Evolutionary conservation across 2,329 filamentous ascomycete species (phyloP), one percentile per base, ranked within the genome.

Genomic region (Colletotrichum orbiculare): DNA sequence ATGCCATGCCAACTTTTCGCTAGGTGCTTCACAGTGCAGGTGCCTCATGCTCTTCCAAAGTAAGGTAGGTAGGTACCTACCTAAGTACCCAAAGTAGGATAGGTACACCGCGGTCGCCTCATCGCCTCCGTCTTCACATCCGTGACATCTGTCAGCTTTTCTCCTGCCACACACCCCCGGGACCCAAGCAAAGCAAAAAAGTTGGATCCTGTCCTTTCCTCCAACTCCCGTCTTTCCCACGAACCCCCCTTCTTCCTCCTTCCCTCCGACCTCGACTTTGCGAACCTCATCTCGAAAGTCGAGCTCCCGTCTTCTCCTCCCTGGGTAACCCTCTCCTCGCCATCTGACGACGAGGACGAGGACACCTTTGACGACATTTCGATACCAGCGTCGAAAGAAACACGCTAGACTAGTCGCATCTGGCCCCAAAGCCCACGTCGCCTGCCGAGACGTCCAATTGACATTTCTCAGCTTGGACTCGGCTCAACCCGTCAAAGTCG

Each of bases 91-190:
- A 25, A 25, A 2, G 25, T 25, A 25, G 4, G 25, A 25, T 25
- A 25, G 25, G 25, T 25, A 25, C 25, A 25, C 25, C 25, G 25
- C 4, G 25, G 25, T 25, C 25, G 25, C 25, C 25, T 25, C 46
- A 17, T 48, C 25, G 35, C 46, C 46, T 33, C 17, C 25, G 17
- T 48, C 46, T 46, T 49, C 46, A 12, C 57, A 55, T 61, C 43
- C 37, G 62, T 62, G 57, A 65, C 62, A 65, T 65, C 62, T 65
- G 62, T 65, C 62, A 65, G 62, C 62, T 47, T 64, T 64, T 46
- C 25, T 50, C 39, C 50, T 61, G 39, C 52, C 57, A 55, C 57
- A 42, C 57, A 45, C 57, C 61, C 57, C 61, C 62, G 11, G 25
- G 25, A 25, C 25, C 25, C 25, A 25, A 25, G 25, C 25, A 25